These are phyloP conservation scores for Ceratobasidium sp. DNA, from an alignment of 1,284 basidiomycete species.

Conservation along the genomic window DNA sequence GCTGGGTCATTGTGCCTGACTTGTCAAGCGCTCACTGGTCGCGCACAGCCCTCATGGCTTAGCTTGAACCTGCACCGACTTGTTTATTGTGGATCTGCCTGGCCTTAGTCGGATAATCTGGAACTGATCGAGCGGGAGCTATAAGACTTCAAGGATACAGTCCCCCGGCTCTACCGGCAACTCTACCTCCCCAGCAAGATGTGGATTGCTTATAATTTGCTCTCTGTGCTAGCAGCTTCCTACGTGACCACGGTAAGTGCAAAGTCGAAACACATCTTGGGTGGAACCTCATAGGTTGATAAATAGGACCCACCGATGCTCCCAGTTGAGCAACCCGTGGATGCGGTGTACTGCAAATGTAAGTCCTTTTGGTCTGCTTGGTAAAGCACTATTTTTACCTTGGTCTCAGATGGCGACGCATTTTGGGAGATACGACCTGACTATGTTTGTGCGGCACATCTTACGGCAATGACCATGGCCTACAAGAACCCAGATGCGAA, in stretches of 20 bases:
- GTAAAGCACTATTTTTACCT: neutral
- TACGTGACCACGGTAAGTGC: neutral
- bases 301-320: neutral
- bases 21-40: no score
- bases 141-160: neutral
- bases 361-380: neutral
- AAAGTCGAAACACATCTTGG: neutral
- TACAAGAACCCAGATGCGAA: neutral
- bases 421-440: neutral
- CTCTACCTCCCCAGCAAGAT: neutral
- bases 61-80: no score
- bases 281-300: neutral
- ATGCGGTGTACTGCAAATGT: neutral
- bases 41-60: no score
- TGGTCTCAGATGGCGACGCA: neutral
- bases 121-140: neutral
- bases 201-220: slow-evolving; percentile 1
- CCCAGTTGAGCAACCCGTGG: neutral
- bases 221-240: neutral
- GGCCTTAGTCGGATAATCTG: no score
- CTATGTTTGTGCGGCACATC: neutral
- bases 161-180: neutral
- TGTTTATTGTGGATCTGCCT: no score
- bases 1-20: no score
- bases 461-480: neutral